phyloP scores from a whole-genome alignment of 257 asterid genomes.

The Nicotiana knightiana region DNA sequence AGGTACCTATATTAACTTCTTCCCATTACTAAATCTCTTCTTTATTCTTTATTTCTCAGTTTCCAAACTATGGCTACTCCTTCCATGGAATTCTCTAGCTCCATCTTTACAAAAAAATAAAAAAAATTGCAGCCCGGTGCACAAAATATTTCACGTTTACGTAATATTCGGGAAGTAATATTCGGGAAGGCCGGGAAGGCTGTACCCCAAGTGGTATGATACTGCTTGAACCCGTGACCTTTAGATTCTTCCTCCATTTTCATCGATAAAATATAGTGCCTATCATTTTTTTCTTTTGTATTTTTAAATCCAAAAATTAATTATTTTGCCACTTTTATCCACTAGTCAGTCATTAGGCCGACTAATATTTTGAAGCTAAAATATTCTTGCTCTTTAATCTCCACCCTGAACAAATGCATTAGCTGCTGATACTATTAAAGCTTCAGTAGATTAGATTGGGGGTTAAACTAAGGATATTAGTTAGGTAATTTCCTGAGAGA shows the following conservation, averaged over 20 bases:
- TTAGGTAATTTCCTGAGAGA: background rate
- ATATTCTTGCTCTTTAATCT: background rate
- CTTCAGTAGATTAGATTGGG: background rate
- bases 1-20: conserved; percentile 34
- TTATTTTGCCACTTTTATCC: background rate
- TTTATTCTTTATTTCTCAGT: background rate
- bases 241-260: too few relatives aligned
- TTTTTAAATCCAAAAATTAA: background rate
- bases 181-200: too few relatives aligned
- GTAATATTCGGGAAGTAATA: fast-evolving
- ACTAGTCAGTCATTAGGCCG: background rate
- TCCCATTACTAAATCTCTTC: background rate
- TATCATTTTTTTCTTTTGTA: background rate
- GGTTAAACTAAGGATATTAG: background rate
- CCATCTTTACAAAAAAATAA: too few relatives aligned
- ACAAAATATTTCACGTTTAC: too few relatives aligned
- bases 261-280: background rate
- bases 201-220: too few relatives aligned
- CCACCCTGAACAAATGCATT: background rate
- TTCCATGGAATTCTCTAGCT: too few relatives aligned
- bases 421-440: background rate
- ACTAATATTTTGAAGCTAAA: background rate
- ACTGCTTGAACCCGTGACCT: too few relatives aligned
- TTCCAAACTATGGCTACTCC: background rate
- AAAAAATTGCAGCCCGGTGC: too few relatives aligned